Conservation (phyloP, 805 yeast genomes). For the Cephaloascus fragrans region DNA sequence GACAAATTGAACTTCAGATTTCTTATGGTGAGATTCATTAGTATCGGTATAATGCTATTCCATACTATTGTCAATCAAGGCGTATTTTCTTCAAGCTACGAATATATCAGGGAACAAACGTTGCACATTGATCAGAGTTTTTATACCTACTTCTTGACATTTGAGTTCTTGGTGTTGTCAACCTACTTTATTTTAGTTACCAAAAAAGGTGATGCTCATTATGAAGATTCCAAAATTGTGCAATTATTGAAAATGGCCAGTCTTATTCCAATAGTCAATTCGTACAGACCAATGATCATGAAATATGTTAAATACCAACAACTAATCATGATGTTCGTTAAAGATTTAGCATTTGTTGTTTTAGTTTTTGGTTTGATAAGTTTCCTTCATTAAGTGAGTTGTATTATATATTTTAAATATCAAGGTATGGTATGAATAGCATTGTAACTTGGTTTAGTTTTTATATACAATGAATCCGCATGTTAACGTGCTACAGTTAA, state of each 20-base stretch:
- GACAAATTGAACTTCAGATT: background rate
- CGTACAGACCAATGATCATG: constrained; percentile 5
- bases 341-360: constrained; percentile 15
- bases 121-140: constrained; percentile 2
- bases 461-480: no score
- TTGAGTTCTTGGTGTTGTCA: constrained; percentile 11
- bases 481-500: no score
- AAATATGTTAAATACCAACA: constrained; percentile 14
- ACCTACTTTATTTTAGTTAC: constrained; percentile 5
- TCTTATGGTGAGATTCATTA: background rate
- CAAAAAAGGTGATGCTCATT: constrained; percentile 3
- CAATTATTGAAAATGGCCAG: constrained; percentile 10
- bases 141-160: constrained; percentile 11
- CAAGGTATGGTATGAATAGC: no score
- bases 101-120: background rate
- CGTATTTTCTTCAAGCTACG: background rate
- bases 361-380: constrained; percentile 12
- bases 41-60: background rate
- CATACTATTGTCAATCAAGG: background rate
- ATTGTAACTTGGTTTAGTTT: no score
- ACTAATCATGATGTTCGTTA: constrained; percentile 9
- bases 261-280: constrained; percentile 10
- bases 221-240: constrained; percentile 4
- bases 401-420: no score
- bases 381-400: no score